Evolutionary conservation across 1,139 yeast species (phyloP).

Genomic region (Yamadazyma dushanensis): DNA sequence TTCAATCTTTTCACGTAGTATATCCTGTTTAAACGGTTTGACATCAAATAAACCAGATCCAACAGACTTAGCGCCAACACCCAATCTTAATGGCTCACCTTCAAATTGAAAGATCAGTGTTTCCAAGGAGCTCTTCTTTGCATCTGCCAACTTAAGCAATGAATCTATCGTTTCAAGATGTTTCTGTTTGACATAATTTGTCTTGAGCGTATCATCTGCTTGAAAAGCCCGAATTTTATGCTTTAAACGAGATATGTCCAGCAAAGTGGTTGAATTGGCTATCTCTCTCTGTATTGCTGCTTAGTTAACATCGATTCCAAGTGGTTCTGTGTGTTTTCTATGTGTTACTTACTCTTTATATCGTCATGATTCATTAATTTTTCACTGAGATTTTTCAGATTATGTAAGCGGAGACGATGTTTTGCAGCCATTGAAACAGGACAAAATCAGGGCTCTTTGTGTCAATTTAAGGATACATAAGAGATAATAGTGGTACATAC

Average conservation of each 20-base stretch:
- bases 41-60: no score
- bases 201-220: conserved; percentile 1
- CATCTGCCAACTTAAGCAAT: conserved; percentile 21
- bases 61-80: no score
- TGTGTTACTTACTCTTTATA: no score
- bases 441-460: no score
- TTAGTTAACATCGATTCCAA: no score
- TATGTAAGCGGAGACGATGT: no score
- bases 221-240: neutral
- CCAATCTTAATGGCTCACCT: conserved; percentile 34
- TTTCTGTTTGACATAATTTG: conserved; percentile 14
- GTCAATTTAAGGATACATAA: no score
- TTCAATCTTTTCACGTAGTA: conserved; percentile 4
- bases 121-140: conserved; percentile 18
- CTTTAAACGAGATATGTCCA: neutral
- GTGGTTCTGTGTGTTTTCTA: no score
- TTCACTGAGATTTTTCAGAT: no score
- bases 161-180: conserved; percentile 12
- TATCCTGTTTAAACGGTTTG: conserved; percentile 7
- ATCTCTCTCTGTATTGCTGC: conserved; percentile 3
- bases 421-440: no score
- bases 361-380: no score
- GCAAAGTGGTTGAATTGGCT: neutral
- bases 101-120: conserved; percentile 22
- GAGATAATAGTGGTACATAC: no score